Evolutionary conservation across 345 rosid species (phyloP).

Genomic region (Hibiscus trionum): DNA sequence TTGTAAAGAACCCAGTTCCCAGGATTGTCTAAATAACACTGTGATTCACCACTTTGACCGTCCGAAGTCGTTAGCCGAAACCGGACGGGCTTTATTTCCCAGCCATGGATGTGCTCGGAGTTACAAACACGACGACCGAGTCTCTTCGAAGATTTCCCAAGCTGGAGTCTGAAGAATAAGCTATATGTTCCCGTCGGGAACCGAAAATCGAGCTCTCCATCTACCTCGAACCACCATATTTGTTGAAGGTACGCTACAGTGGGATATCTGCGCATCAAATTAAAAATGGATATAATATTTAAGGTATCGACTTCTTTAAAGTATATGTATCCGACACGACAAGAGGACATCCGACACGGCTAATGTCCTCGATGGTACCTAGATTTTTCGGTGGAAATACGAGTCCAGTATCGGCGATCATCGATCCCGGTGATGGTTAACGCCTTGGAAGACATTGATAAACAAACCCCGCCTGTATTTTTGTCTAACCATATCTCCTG

Average conservation of each 20-base stretch:
- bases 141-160: constrained; percentile 57
- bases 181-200: constrained; percentile 70
- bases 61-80: constrained; percentile 72
- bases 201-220: constrained; percentile 73
- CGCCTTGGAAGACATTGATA: constrained; percentile 52
- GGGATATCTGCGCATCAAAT: constrained; percentile 37
- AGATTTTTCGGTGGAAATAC: constrained; percentile 26
- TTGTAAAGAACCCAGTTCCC: constrained; percentile 72
- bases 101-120: constrained; percentile 74
- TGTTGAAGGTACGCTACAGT: constrained; percentile 86
- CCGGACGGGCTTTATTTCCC: constrained; percentile 77
- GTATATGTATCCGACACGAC: no score
- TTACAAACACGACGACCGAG: constrained; percentile 68
- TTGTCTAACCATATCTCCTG: constrained; percentile 69
- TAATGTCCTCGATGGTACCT: constrained; percentile 2
- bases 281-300: not conserved
- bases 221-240: constrained; percentile 94
- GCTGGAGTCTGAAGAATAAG: constrained; percentile 68
- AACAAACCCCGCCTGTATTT: constrained; percentile 40
- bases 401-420: constrained; percentile 61
- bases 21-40: constrained; percentile 41
- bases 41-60: constrained; percentile 50
- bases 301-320: no score
- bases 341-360: no score
- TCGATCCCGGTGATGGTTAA: constrained; percentile 67